Evolutionary conservation across 331 rosid species (phyloP), one percentile per base, ranked within the genome.

Genomic region (Stylosanthes scabra): DNA sequence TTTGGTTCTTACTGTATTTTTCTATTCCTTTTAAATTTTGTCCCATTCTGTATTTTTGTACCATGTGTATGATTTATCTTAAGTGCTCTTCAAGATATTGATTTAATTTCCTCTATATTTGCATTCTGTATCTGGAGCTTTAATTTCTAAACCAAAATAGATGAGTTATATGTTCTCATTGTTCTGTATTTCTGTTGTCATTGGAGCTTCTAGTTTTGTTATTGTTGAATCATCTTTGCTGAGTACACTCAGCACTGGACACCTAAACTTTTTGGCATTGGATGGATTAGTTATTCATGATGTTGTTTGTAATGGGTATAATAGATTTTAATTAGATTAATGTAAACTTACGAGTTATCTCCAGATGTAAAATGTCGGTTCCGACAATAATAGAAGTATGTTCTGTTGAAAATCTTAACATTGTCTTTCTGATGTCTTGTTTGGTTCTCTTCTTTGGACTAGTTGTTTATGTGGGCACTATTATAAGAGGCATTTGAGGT

Each of bases 401-500:
- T 57, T 55, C 56, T 63, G 57, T 40, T 70, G 55, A 29, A 63
- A 74, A 27, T 42, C n/a, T 25, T 3, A n/a, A 51, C 55, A 20
- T 40, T 3, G 12, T 40, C 40, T 4, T 4, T 50, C n/a, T 61
- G 69, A 20, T 34, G 39, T 34, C 39, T 34, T 34, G 4, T 34
- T 34, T 34, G 39, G 5, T 5, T 12, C 5, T 59, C 50, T 11
- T 39, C 25, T 12, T 45, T 59, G 39, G 59, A 56, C 66, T 41
- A 44, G 57, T 54, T 57, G 44, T 42, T 27, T 41, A 8, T 44
- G 58, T 71, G 12, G 46, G 55, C 61, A 64, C 66, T 54, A 12
- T 44, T 73, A 20, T 55, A 63, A 41, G 70, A 63, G 56, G 65
- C 37, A 13, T 62, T 39, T 9, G 59, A 16, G 13, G 74, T 25